These are phyloP conservation scores for Debaryomyces fabryi DNA, from an alignment of 1,139 yeast genomes.

Conservation along the genomic window DNA sequence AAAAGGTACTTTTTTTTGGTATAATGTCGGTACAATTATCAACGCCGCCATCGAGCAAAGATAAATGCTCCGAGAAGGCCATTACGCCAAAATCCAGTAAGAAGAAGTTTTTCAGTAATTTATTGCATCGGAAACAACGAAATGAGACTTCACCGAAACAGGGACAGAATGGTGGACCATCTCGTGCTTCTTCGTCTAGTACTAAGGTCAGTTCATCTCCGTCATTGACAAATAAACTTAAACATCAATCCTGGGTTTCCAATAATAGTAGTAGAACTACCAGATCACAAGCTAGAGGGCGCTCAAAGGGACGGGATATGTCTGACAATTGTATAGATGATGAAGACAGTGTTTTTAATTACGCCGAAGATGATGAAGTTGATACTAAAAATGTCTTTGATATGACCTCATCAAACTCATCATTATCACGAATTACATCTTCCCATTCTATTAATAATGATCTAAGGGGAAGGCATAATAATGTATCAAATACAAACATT, in stretches of 20 bases:
- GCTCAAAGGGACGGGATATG: not conserved
- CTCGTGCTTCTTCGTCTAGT: constrained; percentile 1
- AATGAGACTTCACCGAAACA: not conserved
- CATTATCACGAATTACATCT: not conserved
- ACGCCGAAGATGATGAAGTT: constrained; percentile 11
- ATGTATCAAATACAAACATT: not conserved
- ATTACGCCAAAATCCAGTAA: constrained; percentile 2
- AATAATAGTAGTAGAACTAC: not conserved
- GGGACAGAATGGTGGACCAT: not conserved
- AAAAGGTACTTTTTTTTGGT: not conserved
- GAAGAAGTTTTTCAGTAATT: constrained; percentile 8
- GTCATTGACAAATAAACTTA: constrained; percentile 2
- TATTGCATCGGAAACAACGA: constrained; percentile 6
- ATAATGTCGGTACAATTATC: constrained; percentile 8
- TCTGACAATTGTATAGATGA: constrained; percentile 6
- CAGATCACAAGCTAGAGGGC: not conserved
- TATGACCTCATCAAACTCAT: not conserved
- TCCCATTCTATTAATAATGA: not conserved
- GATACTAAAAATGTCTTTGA: not conserved
- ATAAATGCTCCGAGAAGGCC: constrained; percentile 1
- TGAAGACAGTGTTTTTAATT: constrained; percentile 10
- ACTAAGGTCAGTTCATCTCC: constrained; percentile 1
- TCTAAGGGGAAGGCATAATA: not conserved
- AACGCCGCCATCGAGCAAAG: constrained; percentile 11
- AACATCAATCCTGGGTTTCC: not conserved